Base-by-base conservation (phyloP, 352 stramenopile genomes). In the Thraustotheca clavata region DNA sequence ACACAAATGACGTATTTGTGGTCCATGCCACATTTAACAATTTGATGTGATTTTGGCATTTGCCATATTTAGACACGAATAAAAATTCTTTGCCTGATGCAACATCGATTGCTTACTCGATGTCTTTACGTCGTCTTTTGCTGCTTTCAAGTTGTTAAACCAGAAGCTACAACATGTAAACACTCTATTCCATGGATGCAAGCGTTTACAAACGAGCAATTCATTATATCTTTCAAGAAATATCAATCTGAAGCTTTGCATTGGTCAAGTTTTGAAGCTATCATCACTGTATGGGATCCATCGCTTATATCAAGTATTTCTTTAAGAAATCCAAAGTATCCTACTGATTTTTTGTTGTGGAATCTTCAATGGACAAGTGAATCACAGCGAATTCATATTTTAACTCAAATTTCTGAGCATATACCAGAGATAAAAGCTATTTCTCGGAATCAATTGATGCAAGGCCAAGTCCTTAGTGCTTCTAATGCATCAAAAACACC, bases 261-360 rank as follows among this genome's bases (percentile, higher is more conserved):
- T 31, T 18, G 43, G 24, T 24, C 43, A 9, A 52, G 1, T 31
- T 9, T 52, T 11, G 43, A 43, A 43, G 16, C 43, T 18, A 31
- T 31, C 24, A 11, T 18, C n/a, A 24, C n/a, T 9, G 43, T 31
- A 31, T 50, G 6, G 6, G 43, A 52, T 31, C 2, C 7, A 9
- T 3, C 2, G 11, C 31, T 52, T 31, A 24, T 35, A 18, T 24
- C 43, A 31, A 9, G 34, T 24, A 31, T 52, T 3, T 31, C 14
- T 31, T 31, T 18, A 35, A 24, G 43, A 3, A 31, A 24, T 18
- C 43, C 52, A 9, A 18, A 20, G 11, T 61, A 40, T 41, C 57
- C 57, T 1, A 65, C 57, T 11, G 57, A 65, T 32, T 65, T 65
- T 54, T 29, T 65, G n/a, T 27, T 65, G 7, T 65, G 57, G 57